These are phyloP conservation scores for Viola odorata DNA, from an alignment of 345 rosid genomes.

Conservation along the genomic window DNA sequence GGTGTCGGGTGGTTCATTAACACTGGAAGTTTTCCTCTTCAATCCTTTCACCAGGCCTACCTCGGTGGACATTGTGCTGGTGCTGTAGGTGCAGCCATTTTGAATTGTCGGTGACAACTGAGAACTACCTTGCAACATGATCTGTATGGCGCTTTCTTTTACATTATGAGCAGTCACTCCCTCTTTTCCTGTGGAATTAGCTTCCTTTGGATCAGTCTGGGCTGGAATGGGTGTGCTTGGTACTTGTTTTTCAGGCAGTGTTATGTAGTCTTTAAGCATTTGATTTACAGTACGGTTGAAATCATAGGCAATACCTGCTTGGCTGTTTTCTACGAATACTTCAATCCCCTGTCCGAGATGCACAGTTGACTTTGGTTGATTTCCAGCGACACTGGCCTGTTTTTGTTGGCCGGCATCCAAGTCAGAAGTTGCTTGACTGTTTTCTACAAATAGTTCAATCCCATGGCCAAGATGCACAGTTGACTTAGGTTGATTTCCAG, in stretches of 20 bases:
- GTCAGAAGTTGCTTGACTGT: constrained; percentile 21
- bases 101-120: constrained; percentile 9
- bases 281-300: constrained; percentile 19
- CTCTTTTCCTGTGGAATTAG: constrained; percentile 7
- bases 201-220: constrained; percentile 14
- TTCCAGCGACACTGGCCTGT: constrained; percentile 12
- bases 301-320: constrained; percentile 22
- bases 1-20: constrained; percentile 16
- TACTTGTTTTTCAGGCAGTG: constrained; percentile 25
- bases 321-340: constrained; percentile 27
- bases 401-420: constrained; percentile 18
- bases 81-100: constrained; percentile 20
- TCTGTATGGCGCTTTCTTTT: constrained; percentile 10
- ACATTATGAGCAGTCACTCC: constrained; percentile 5
- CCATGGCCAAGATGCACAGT: constrained; percentile 17
- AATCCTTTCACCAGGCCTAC: constrained; percentile 33
- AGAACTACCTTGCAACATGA: neutral
- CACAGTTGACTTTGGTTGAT: constrained; percentile 21
- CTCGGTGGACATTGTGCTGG: constrained; percentile 11
- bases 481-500: constrained; percentile 22
- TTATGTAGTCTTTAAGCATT: constrained; percentile 17
- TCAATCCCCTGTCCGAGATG: constrained; percentile 26
- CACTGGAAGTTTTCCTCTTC: constrained; percentile 16
- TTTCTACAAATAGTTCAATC: constrained; percentile 32
- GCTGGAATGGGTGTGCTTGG: constrained; percentile 33